A percentile compares a stretch with the other conserved stretches of the same genome.
Evolutionary conservation across 2,329 filamentous ascomycete species (phyloP).

Genomic region (Penicillium corylophilum): DNA sequence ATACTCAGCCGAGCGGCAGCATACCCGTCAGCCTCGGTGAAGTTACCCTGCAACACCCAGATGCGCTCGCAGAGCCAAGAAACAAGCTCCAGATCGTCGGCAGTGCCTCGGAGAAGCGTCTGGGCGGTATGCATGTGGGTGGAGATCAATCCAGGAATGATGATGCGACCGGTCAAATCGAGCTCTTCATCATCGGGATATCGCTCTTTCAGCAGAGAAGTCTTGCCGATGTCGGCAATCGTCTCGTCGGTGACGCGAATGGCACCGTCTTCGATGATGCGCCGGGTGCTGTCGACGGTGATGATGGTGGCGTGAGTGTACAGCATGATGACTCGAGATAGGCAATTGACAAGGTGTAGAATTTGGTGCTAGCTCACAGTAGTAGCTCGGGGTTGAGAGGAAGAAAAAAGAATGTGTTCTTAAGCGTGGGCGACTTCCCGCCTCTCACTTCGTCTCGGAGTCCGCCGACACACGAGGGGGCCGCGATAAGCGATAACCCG

Average conservation of each 20-base stretch:
- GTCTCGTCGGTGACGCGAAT: constrained; percentile 42
- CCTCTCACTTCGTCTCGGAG: constrained; percentile 1
- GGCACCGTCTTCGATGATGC: constrained; percentile 50
- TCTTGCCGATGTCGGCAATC: constrained; percentile 49
- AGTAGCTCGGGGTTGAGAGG: too few species aligned
- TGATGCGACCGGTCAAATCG: constrained; percentile 44
- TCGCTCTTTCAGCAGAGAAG: constrained; percentile 29
- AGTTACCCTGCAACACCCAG: constrained; percentile 50
- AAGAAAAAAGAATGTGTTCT: background rate
- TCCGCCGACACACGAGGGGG: constrained; percentile 4
- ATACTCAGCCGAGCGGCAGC: constrained; percentile 50
- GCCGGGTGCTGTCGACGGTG: constrained; percentile 48
- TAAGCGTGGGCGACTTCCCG: background rate
- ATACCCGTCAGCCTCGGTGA: constrained; percentile 50
- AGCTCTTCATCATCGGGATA: constrained; percentile 32
- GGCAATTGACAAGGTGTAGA: background rate
- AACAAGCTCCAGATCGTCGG: constrained; percentile 52
- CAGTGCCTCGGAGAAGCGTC: constrained; percentile 48
- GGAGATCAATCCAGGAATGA: constrained; percentile 53
- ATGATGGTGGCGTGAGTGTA: constrained; percentile 54
- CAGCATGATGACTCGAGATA: constrained; percentile 40
- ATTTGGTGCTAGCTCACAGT: background rate
- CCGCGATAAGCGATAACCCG: background rate
- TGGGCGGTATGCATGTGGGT: constrained; percentile 54
- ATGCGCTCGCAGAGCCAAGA: constrained; percentile 54